Base-by-base conservation (phyloP, 805 yeast genomes). In the Yarrowia sp. region DNA sequence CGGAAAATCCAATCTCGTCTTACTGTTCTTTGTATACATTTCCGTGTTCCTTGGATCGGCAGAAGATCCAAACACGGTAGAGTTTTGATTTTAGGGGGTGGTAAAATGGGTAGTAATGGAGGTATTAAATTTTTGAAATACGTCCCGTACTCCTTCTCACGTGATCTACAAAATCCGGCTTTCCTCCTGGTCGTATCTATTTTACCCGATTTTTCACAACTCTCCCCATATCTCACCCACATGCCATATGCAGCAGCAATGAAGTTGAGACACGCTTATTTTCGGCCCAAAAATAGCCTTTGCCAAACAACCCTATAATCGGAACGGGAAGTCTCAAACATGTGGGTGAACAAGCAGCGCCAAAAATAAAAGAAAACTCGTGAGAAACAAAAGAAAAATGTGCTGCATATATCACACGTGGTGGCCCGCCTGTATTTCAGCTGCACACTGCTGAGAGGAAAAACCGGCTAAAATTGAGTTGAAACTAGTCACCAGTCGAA, bases 221-320 rank as follows among this genome's bases (percentile, higher is more conserved):
- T 33, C 17, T 16, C 3, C 30, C 8, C 30, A 26, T 26, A 4
- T 26, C 30, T 26, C 8, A 4, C 30, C 8, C 30, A 26, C 4
- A 14, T 14, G 1, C 46, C 30, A 16, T 36, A 48, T 48, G 54
- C 52, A 48, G 30, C 41, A 51, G 59, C 59, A 51, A 51, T 32
- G 59, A 41, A 58, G 44, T 51, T 51, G 59, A 41, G 40, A 38
- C 59, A 22, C 28, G 21, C 30, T 22, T 61, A 26, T 21, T 8
- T 21, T 48, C 16, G 11, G 16, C 30, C 1, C 2, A n/a, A 6
- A 33, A 36, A n/a, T 38, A 38, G 8, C 1, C n/a, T 22, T 41
- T 41, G n/a, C 0, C 3, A 12, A 3, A 22, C 11, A 40, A 43
- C 49, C 16, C 19, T 46, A 26, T n/a, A 48, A 32, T 8, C 54